A percentile compares a stretch with the other conserved stretches of the same genome.
Conservation (phyloP, 192 early-diverging fungal species). For the Rhizoclosmatium globosum region DNA sequence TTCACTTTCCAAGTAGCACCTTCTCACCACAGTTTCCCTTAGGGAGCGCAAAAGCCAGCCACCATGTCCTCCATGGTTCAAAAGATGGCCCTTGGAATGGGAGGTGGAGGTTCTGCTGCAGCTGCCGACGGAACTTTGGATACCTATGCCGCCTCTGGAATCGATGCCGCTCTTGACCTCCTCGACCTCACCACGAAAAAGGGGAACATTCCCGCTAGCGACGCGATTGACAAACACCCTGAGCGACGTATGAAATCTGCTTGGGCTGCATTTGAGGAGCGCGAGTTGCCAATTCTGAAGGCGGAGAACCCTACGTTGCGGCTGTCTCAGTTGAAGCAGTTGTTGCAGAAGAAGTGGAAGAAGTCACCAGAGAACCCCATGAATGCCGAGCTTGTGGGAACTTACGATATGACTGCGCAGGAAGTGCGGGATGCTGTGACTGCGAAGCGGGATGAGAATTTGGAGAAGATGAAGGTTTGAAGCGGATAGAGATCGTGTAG, state of each 20-base stretch:
- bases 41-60: background rate
- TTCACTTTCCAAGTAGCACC: background rate
- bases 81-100: constrained; percentile 29
- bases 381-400: constrained; percentile 74
- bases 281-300: constrained; percentile 77
- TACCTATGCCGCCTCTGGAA: constrained; percentile 78
- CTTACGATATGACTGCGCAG: constrained; percentile 76
- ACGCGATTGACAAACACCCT: constrained; percentile 81
- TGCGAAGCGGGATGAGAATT: constrained; percentile 55
- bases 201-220: constrained; percentile 4
- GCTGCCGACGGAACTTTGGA: constrained; percentile 53
- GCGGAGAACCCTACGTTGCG: constrained; percentile 82
- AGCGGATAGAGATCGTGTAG: background rate
- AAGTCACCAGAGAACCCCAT: constrained; percentile 67
- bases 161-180: constrained; percentile 88
- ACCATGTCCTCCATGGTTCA: constrained; percentile 6
- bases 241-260: constrained; percentile 76
- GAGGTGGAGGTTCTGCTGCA: constrained; percentile 45
- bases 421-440: constrained; percentile 63
- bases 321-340: constrained; percentile 70
- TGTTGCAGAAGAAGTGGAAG: constrained; percentile 84
- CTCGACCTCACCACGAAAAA: constrained; percentile 56
- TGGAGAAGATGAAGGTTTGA: constrained; percentile 53
- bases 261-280: constrained; percentile 65
- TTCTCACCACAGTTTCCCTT: background rate